Percentiles rank a stretch among this genome's conserved stretches.
Conservation (phyloP, 164 flowering plant genomes). For the Kingdonia uniflora region DNA sequence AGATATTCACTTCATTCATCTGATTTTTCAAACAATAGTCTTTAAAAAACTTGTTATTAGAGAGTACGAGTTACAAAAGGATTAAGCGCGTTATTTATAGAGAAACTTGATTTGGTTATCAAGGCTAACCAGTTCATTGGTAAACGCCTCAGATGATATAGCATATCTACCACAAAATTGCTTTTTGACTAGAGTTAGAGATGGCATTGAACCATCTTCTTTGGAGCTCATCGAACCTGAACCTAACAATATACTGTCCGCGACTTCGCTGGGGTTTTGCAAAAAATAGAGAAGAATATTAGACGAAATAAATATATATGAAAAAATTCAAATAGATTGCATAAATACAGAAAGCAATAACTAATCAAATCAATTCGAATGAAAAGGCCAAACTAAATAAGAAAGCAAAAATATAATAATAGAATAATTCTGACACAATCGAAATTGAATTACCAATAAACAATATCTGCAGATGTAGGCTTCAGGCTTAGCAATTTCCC, state of each 20-base stretch:
- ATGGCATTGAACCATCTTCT: conserved; percentile 31
- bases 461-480: conserved; percentile 76
- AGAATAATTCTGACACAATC: too few species aligned
- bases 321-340: too few species aligned
- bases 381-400: too few species aligned
- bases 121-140: conserved; percentile 69
- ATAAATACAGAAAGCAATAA: too few species aligned
- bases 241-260: conserved; percentile 36
- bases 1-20: not conserved
- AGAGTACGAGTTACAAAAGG: not conserved
- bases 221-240: conserved; percentile 25
- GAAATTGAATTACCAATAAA: conserved; percentile 80
- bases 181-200: conserved; percentile 57
- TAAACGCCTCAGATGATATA: conserved; percentile 79
- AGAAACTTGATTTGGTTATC: not conserved
- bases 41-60: too few species aligned
- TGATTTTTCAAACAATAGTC: too few species aligned
- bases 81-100: too few species aligned
- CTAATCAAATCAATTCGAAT: too few species aligned
- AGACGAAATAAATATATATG: too few species aligned
- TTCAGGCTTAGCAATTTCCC: conserved; percentile 62
- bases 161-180: conserved; percentile 81
- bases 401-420: too few species aligned
- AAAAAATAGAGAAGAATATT: too few species aligned
- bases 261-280: conserved; percentile 44